Evolutionary conservation across 139 green algal species (phyloP), one percentile per base, ranked within the genome.

Genomic region (Micromonas pusilla): DNA sequence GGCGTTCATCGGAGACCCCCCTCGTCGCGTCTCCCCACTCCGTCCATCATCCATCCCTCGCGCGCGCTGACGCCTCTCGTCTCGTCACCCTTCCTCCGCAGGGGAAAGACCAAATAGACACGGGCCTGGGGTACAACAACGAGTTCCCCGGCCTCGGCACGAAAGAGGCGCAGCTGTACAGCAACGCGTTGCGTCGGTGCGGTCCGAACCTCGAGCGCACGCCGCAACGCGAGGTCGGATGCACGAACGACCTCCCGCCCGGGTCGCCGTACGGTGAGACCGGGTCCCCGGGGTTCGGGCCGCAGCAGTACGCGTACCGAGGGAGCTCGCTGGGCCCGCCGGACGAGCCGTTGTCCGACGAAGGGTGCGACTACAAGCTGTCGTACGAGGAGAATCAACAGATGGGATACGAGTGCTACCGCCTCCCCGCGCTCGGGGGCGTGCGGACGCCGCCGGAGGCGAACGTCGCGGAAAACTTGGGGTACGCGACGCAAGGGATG

Each of bases 61-160:
- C 20, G 52, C 52, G 52, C 52, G 52, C 52, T 20, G 52, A 71
- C 16, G 64, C 20, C 32, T 4, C 34, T n/a, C 66, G 21, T n/a
- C n/a, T 13, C 62, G 4, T 6, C 26, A 30, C 16, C 33, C 13
- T 23, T 26, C 13, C 21, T 74, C 34, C n/a, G 33, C 23, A n/a
- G 70, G 70, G 70, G 5, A 52, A 63, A 32, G 70, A 76, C 23
- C 4, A 52, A 13, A 28, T 78, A 25, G 28, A 78, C 54, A 68
- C 39, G 28, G 72, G 72, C 9, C 25, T 78, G 4, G 72, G 72
- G 5, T 78, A 78, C 72, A 68, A 78, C 54, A 26, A 13, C 31
- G 39, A 70, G 52, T 28, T 39, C 52, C 72, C 66, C 26, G 66
- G 33, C 33, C 20, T 13, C 20, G 66, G 32, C 13, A 73, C 28